phyloP scores from a whole-genome alignment of 805 yeast genomes.

The Millerozyma miso region DNA sequence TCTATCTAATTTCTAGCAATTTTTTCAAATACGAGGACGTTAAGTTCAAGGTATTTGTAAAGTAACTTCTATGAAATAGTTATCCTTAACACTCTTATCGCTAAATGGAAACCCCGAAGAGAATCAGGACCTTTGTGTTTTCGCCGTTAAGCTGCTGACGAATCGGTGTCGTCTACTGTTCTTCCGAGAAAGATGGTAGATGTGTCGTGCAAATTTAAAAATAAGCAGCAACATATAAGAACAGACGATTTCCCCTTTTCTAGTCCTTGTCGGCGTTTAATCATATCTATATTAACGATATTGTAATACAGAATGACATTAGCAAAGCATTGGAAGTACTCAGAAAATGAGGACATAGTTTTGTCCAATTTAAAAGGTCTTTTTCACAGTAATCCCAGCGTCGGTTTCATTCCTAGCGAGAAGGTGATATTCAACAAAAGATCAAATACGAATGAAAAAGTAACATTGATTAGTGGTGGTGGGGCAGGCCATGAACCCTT shows the following conservation, averaged over 20 bases:
- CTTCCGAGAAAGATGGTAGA: not conserved
- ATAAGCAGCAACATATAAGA: not conserved
- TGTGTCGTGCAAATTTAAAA: not conserved
- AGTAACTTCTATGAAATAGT: not conserved
- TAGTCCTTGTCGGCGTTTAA: too few species aligned
- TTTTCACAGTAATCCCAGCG: conserved; percentile 49
- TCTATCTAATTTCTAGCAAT: not conserved
- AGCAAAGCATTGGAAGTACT: conserved; percentile 50
- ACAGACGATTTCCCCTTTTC: not conserved
- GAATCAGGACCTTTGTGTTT: not conserved
- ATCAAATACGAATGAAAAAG: conserved; percentile 44
- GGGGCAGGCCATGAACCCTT: conserved; percentile 96
- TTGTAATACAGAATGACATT: too few species aligned
- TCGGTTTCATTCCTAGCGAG: conserved; percentile 52
- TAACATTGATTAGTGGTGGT: conserved; percentile 82
- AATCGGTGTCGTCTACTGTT: not conserved
- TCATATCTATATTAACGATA: conserved; percentile 2
- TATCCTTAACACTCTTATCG: not conserved
- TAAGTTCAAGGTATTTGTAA: too few species aligned
- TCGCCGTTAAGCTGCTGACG: not conserved
- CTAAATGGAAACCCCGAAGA: not conserved
- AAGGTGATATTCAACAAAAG: conserved; percentile 48
- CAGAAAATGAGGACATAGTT: conserved; percentile 41
- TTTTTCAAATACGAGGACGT: too few species aligned
- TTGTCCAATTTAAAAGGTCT: conserved; percentile 49